Percentiles rank a stretch among this genome's conserved stretches.
phyloP scores from a whole-genome alignment of 768 basidiomycete species.

The Krasilnikovozyma curviuscula region DNA sequence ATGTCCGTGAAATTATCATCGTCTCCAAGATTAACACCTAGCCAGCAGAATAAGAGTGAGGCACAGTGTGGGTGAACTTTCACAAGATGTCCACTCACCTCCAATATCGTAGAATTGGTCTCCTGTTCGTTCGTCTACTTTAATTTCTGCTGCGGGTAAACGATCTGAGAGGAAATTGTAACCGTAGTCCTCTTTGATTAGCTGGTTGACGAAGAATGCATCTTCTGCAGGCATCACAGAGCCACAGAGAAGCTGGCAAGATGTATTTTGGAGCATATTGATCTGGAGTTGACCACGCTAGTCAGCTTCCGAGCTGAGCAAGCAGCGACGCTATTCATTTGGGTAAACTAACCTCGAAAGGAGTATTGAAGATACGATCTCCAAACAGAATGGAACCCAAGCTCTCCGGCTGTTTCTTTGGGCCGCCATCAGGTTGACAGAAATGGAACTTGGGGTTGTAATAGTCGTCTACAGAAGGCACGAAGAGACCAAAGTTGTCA shows the following conservation, averaged over 20 bases:
- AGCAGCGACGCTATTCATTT: background rate
- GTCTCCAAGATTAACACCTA: no score
- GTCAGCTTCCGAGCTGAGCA: background rate
- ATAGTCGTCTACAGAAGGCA: conserved; percentile 53
- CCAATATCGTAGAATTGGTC: conserved; percentile 73
- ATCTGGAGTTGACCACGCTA: conserved; percentile 32
- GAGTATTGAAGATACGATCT: conserved; percentile 79
- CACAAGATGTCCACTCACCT: conserved; percentile 85
- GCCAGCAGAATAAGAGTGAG: no score
- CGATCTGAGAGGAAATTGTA: conserved; percentile 91
- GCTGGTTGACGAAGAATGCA: conserved; percentile 64
- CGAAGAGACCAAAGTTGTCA: conserved; percentile 8
- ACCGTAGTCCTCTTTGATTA: conserved; percentile 79
- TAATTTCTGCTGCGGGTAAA: conserved; percentile 84
- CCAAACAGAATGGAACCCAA: conserved; percentile 91
- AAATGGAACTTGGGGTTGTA: conserved; percentile 73
- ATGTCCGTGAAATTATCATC: conserved; percentile 38
- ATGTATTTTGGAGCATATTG: conserved; percentile 54
- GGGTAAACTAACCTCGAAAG: conserved; percentile 49
- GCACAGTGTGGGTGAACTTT: no score
- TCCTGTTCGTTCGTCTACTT: conserved; percentile 52
- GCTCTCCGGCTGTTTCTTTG: conserved; percentile 42
- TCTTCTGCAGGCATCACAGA: conserved; percentile 45
- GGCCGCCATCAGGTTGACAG: conserved; percentile 56
- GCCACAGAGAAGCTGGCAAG: conserved; percentile 58